These are phyloP conservation scores for Vickermania ingenoplastis DNA, from an alignment of 208 protist species.

Conservation along the genomic window DNA sequence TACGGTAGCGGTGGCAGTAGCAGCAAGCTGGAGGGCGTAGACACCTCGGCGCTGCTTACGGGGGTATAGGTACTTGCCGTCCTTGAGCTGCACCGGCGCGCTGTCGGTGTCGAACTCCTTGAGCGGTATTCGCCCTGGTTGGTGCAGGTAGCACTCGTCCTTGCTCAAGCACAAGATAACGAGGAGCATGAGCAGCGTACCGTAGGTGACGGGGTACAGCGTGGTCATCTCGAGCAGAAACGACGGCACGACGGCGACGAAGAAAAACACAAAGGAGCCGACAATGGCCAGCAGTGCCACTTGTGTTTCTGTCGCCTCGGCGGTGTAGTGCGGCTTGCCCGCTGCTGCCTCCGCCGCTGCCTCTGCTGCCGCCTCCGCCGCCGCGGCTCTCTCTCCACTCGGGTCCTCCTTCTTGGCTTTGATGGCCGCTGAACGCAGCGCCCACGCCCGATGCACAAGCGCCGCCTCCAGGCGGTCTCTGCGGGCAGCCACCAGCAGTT, in stretches of 20 bases:
- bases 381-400: not conserved
- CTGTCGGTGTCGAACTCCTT: constrained; percentile 1
- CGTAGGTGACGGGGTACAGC: constrained; percentile 19
- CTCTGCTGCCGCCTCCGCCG: not conserved
- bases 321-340: not conserved
- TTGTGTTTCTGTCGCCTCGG: not conserved
- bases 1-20: not conserved
- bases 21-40: not conserved
- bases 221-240: constrained; percentile 32
- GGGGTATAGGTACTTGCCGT: not conserved
- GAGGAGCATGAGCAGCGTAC: constrained; percentile 12
- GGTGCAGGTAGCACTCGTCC: constrained; percentile 19
- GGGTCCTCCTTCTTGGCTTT: not conserved
- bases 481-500: not conserved
- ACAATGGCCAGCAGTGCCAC: constrained; percentile 1
- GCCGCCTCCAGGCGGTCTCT: not conserved
- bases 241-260: constrained; percentile 19
- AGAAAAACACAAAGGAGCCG: constrained; percentile 4
- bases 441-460: not conserved
- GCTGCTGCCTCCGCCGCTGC: not conserved
- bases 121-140: not conserved
- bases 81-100: not conserved
- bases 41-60: not conserved
- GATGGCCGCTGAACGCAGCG: not conserved
- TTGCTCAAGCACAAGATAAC: constrained; percentile 6